Evolutionary conservation across 148 eudicot species (phyloP).

Genomic region (Vaccinium darrowii): DNA sequence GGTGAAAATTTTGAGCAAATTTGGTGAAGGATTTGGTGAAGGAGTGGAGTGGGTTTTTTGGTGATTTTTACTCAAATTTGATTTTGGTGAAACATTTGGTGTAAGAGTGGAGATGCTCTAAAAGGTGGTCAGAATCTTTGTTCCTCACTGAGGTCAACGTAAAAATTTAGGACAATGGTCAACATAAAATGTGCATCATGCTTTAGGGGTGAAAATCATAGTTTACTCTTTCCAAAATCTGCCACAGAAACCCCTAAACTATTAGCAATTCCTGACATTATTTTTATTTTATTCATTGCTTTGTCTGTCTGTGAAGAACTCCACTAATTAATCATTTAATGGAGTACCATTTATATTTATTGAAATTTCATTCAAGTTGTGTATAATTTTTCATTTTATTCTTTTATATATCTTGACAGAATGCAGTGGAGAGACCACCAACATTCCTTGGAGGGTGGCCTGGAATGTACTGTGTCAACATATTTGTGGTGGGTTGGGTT

Average conservation of each 20-base stretch:
- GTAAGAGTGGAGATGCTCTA: no score
- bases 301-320: not conserved
- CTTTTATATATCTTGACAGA: constrained; percentile 32
- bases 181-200: not conserved
- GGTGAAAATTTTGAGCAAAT: no score
- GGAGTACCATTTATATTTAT: not conserved
- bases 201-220: not conserved
- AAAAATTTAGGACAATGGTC: no score
- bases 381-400: not conserved
- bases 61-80: no score
- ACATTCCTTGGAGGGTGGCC: constrained; percentile 68
- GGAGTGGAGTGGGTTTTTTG: no score
- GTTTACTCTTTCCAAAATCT: not conserved
- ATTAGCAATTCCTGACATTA: not conserved
- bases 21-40: no score
- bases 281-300: no score
- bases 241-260: not conserved
- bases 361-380: not conserved
- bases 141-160: no score
- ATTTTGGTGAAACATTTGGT: no score
- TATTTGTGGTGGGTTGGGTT: constrained; percentile 79
- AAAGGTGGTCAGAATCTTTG: no score
- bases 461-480: constrained; percentile 57
- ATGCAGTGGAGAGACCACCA: constrained; percentile 81
- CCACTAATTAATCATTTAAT: not conserved